Conservation (phyloP, 1,139 yeast genomes). For the Kurtzmaniella natalensis region DNA sequence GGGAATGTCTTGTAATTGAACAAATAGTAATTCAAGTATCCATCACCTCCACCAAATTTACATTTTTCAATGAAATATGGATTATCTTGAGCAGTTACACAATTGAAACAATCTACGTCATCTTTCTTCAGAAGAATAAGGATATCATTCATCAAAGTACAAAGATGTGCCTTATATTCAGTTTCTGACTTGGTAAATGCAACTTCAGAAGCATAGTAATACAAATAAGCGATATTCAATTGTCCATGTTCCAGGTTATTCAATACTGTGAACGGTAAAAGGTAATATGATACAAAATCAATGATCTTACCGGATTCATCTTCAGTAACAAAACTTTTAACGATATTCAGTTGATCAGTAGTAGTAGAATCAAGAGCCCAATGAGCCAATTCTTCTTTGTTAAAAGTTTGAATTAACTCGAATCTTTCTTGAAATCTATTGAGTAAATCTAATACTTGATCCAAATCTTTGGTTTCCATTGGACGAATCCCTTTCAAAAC, state of each 20-base stretch:
- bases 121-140: slow-evolving; percentile 65
- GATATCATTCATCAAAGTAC: slow-evolving; percentile 64
- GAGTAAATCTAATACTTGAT: slow-evolving; percentile 57
- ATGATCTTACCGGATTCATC: slow-evolving; percentile 61
- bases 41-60: slow-evolving; percentile 94
- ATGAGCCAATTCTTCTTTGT: slow-evolving; percentile 69
- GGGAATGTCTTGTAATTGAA: slow-evolving; percentile 87
- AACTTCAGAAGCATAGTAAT: slow-evolving; percentile 79
- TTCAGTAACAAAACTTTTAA: slow-evolving; percentile 78
- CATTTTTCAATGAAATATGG: slow-evolving; percentile 72
- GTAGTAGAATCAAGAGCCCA: slow-evolving; percentile 63
- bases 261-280: slow-evolving; percentile 82
- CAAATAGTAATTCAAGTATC: slow-evolving; percentile 81
- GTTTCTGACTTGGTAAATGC: slow-evolving; percentile 34
- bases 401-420: slow-evolving; percentile 68
- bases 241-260: slow-evolving; percentile 62
- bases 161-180: slow-evolving; percentile 55
- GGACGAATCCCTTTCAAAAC: slow-evolving; percentile 60
- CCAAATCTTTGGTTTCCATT: slow-evolving; percentile 59
- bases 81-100: slow-evolving; percentile 87
- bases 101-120: slow-evolving; percentile 88
- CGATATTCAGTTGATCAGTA: slow-evolving; percentile 42
- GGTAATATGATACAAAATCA: slow-evolving; percentile 86
- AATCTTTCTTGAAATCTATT: slow-evolving; percentile 60
- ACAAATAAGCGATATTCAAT: slow-evolving; percentile 82